phyloP scores from a whole-genome alignment of 495 filamentous ascomycete genomes.

The Daldinia loculata region DNA sequence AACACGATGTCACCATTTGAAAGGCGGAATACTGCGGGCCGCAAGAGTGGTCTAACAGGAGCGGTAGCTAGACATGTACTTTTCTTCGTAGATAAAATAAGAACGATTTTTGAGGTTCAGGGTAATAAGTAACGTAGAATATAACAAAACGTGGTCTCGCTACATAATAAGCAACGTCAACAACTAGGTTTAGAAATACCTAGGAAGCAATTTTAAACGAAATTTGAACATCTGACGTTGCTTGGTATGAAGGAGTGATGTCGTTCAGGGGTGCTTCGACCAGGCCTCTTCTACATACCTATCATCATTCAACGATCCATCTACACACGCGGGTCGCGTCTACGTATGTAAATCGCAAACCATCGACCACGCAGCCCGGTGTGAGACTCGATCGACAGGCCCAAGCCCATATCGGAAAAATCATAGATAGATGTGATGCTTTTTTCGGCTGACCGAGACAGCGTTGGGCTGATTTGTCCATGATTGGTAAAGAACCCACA shows the following conservation, averaged over 20 bases:
- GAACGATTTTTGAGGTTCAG: background rate
- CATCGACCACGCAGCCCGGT: background rate
- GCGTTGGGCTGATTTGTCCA: slow-evolving; percentile 1
- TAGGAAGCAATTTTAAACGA: background rate
- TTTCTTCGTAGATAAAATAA: background rate
- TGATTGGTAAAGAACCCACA: background rate
- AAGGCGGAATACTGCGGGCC: background rate
- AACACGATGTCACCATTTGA: slow-evolving; percentile 19
- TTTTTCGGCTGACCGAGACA: slow-evolving; percentile 5
- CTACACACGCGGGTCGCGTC: background rate
- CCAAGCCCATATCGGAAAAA: background rate
- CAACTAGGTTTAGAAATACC: background rate
- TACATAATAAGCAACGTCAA: background rate
- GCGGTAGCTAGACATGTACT: background rate
- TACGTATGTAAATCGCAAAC: background rate
- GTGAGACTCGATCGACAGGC: background rate
- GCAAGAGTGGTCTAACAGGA: background rate
- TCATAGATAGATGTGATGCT: background rate
- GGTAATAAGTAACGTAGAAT: background rate
- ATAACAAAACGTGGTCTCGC: background rate
- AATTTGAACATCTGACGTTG: background rate
- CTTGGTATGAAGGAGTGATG: background rate
- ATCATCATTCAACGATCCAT: background rate
- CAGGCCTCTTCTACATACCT: background rate
- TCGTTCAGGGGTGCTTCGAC: background rate